Base-by-base conservation (phyloP, 331 rosid species). In the Malus hybrid region DNA sequence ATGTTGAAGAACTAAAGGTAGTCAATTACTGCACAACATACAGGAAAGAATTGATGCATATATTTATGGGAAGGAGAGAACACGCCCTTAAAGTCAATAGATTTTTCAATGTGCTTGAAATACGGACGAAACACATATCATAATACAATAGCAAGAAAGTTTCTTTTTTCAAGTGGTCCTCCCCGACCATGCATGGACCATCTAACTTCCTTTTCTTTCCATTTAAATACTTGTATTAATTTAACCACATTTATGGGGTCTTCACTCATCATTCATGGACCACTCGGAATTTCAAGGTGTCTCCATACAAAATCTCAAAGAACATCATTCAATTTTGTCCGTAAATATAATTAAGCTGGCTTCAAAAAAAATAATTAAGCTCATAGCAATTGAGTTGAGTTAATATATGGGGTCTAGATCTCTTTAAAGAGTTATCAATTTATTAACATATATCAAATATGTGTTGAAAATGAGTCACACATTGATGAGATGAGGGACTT, bases 61-160 rank as follows among this genome's bases (percentile, higher is more conserved):
- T 6, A 67, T 75, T 65, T 72, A 76, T 52, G 70, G 79, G 81
- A 76, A 83, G 44, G 42, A 62, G 76, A 79, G 79, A 76, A 73
- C 86, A 76, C 81, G 83, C 81, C 57, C 31, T 70, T 59, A 79
- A 82, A 79, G 78, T 6, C 65, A 8, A 62, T 12, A 4, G 12
- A 10, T 39, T 28, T 28, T 28, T 28, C 3, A 28, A 3, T 28
- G 3, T 28, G 29, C 29, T 3, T 28, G 29, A 28, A 28, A 28
- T 3, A 28, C 29, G 29, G 3, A 28, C 29, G 3, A 3, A 2
- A 28, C 29, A 28, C 3, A 28, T 28, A 2, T 28, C 29, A 28
- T 28, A 28, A 28, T 28, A 2, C 29, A 28, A 28, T 28, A 28
- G 29, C 3, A 28, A 28, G 29, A 28, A 28, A 28, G 3, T 28